Base-by-base conservation (phyloP, 495 filamentous ascomycete species). In the Monascus purpureus region DNA sequence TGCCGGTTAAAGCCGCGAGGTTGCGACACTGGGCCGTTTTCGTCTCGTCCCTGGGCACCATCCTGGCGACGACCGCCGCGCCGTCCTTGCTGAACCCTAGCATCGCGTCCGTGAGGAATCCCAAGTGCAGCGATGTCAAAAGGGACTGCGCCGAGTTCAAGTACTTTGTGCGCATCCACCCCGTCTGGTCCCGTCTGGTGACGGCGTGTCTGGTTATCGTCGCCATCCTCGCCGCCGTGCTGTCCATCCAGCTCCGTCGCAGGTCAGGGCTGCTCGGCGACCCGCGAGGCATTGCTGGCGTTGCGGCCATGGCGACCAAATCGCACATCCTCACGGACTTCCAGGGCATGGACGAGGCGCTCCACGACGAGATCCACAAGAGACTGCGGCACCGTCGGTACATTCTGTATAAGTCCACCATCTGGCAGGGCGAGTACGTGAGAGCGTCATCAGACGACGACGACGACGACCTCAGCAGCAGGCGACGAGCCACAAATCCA, bases 241-340 rank as follows among this genome's bases (percentile, higher is more conserved):
- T 75, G 9, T 54, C 82, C 6, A 56, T 78, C 24, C 64, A 70
- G 38, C 66, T 74, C 20, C 70, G 59, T 13, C 63, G 79, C 9
- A 66, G 65, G 18, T 77, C 73, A 11, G 79, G 79, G 0, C 63
- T 84, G 6, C 44, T 73, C 1, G 65, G 68, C 14, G 79, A 82
- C 43, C 77, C 79, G 4, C 77, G 72, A 30, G 79, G 79, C 9
- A 79, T 84, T 31, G 77, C 78, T 4, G 79, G 79, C 14, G 63
- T 84, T 8, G 79, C 79, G 11, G 67, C 76, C 17, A 81, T 84
- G 76, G 76, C 79, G 1, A 77, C 72, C 14, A 68, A 67, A 35
- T 67, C 64, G 32, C 78, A 82, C 42, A 80, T 84, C 50, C 59
- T 82, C 36, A 73, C 68, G 50, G 79, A 84, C 43, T 82, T 84